These are phyloP conservation scores for Fusarium sororula DNA, from an alignment of 2,329 filamentous ascomycete species.

Conservation along the genomic window DNA sequence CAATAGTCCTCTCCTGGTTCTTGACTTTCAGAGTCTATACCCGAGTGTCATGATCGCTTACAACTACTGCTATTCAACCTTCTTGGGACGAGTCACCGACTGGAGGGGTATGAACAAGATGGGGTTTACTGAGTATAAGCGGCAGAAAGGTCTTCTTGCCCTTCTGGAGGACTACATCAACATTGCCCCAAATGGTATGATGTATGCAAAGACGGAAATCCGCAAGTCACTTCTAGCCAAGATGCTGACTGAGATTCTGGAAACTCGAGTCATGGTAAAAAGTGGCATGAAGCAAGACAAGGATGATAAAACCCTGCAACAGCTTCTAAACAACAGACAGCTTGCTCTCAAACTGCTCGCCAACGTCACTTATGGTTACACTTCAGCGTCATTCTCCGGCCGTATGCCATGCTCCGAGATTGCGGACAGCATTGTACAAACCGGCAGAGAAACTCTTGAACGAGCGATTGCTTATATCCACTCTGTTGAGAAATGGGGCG, in stretches of 20 bases:
- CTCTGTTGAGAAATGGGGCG: conserved; percentile 85
- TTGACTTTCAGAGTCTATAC: conserved; percentile 97
- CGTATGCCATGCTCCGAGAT: conserved; percentile 99
- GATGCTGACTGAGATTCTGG: conserved; percentile 95
- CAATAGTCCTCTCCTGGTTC: conserved; percentile 84
- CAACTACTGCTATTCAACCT: conserved; percentile 99
- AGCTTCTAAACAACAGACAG: conserved; percentile 91
- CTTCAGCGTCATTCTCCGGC: conserved; percentile 94
- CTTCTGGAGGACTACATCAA: conserved; percentile 88
- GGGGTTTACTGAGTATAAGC: conserved; percentile 88
- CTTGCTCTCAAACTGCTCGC: conserved; percentile 94
- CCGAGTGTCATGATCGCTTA: conserved; percentile 99
- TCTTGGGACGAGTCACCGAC: conserved; percentile 82
- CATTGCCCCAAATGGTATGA: conserved; percentile 94
- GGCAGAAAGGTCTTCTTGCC: conserved; percentile 77
- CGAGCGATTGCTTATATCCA: conserved; percentile 94
- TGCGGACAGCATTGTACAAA: conserved; percentile 97
- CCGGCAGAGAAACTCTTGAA: conserved; percentile 92
- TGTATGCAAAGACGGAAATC: conserved; percentile 87
- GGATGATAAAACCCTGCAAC: conserved; percentile 84
- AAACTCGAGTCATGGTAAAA: conserved; percentile 98
- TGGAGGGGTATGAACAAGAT: conserved; percentile 96
- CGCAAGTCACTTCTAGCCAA: conserved; percentile 92
- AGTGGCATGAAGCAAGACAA: conserved; percentile 95
- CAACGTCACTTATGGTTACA: conserved; percentile 99